Base-by-base conservation (phyloP, 768 basidiomycete species). In the Lanmaoa rubissima region DNA sequence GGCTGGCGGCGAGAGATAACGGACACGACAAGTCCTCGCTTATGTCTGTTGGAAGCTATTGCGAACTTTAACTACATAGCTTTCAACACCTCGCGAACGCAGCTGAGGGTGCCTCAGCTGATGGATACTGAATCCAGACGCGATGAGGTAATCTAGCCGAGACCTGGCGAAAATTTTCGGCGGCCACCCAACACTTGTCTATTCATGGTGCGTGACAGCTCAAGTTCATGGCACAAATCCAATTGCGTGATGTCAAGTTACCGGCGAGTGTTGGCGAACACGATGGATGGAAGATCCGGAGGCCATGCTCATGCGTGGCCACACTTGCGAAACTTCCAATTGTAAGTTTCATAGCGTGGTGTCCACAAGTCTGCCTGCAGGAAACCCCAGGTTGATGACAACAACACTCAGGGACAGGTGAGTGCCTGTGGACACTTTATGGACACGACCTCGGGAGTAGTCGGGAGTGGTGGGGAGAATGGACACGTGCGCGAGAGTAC, bases 361-460 rank as follows among this genome's bases (percentile, higher is more conserved):
- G n/a, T 52, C 60, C 61, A 59, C 57, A 58, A 66, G 67, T 57
- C 50, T 65, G 63, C 65, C 58, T 66, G 65, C 66, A 65, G 66
- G 65, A 55, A 24, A 55, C 48, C 28, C 51, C 45, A 14, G 51
- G 46, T 57, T 56, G 49, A 54, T 55, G 51, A 39, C 46, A 36
- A 58, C 34, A 42, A 40, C 53, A 28, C n/a, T 53, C 55, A 62
- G 63, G 62, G 59, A 65, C 55, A 38, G 42, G 57, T 39, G 52
- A 46, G 48, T 31, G 43, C 41, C 13, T 35, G 53, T 51, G 46
- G 54, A 34, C 35, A 48, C 47, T 48, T 39, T 28, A 34, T 39
- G 32, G 47, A 58, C 63, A 68, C 54, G 66, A 65, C 26, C 26
- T 28, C 26, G 26, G 65, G 53, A 55, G 58, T 42, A 51, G 51